These are phyloP conservation scores for Davidsoniella eucalypti DNA, from an alignment of 2,329 filamentous ascomycete species.

Conservation along the genomic window DNA sequence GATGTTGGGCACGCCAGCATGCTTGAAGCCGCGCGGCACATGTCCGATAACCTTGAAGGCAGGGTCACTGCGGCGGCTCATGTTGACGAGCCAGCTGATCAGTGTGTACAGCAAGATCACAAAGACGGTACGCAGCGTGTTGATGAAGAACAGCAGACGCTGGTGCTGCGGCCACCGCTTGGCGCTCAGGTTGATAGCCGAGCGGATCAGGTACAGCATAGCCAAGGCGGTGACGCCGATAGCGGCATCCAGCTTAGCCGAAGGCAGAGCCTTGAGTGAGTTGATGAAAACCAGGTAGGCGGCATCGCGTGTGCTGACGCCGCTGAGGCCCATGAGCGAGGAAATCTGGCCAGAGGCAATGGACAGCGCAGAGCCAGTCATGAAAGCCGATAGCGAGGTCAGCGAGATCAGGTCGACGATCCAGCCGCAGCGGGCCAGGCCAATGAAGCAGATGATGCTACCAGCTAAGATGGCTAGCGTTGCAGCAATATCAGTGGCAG, in stretches of 20 bases:
- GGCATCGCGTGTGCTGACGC: conserved; percentile 56
- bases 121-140: conserved; percentile 77
- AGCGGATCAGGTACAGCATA: conserved; percentile 63
- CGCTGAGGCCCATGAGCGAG: conserved; percentile 60
- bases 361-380: conserved; percentile 87
- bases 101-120: conserved; percentile 85
- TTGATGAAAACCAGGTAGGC: conserved; percentile 78
- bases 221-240: conserved; percentile 72
- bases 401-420: conserved; percentile 88
- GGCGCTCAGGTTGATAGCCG: conserved; percentile 44
- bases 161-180: conserved; percentile 51
- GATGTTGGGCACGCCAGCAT: conserved; percentile 49
- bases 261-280: conserved; percentile 53
- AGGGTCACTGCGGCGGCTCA: conserved; percentile 43
- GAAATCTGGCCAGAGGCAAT: conserved; percentile 77
- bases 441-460: conserved; percentile 60
- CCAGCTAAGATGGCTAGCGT: conserved; percentile 65
- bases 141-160: conserved; percentile 77
- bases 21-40: conserved; percentile 67
- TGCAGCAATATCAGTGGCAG: conserved; percentile 54
- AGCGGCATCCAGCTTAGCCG: conserved; percentile 59
- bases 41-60: conserved; percentile 56
- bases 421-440: conserved; percentile 67
- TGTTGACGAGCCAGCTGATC: conserved; percentile 75
- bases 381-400: conserved; percentile 81